Evolutionary conservation across 495 filamentous ascomycete species (phyloP), one percentile per base, ranked within the genome.

Genomic region (Rostrohypoxylon terebratum): DNA sequence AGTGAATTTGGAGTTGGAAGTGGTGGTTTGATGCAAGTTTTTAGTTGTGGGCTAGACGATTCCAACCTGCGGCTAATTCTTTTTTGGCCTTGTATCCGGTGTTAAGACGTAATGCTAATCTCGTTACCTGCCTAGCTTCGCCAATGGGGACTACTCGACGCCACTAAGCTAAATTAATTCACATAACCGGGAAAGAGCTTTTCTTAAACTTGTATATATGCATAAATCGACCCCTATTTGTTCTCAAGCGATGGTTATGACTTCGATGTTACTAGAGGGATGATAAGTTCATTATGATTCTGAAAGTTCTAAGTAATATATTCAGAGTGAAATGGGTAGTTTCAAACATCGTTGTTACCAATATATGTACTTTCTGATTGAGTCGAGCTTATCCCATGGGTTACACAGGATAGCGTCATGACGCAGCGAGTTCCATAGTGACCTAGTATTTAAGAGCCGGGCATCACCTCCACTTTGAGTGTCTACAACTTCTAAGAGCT

Each of bases 1-100:
- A 68, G 62, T 68, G 59, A 59, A 50, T 73, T 72, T 72, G 58
- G 55, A 73, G 55, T 58, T 69, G 63, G 59, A 16, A 60, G 65
- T 68, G 64, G 58, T 68, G 63, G 59, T 64, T 72, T 67, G 53
- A 36, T 72, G 69, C 64, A 73, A 60, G 54, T 68, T 73, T 68
- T 68, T 63, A 44, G 51, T 47, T 69, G 47, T 53, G 58, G 55
- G 44, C 20, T 36, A 36, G 55, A 38, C 18, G 38, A 50, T 59
- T 66, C 38, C 63, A 45, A 57, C 38, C 23, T 45, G 55, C 34
- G 34, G 55, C 34, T 59, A 42, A 25, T 53, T 40, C 7, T n/a
- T 10, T 59, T 25, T 34, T 25, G 44, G 1, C 20, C 33, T 42
- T 59, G 11, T 59, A 59, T 25, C 4, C 9, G 14, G 28, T 59